Evolutionary conservation across 768 basidiomycete species (phyloP).

Genomic region (Tubosaeta sp.): DNA sequence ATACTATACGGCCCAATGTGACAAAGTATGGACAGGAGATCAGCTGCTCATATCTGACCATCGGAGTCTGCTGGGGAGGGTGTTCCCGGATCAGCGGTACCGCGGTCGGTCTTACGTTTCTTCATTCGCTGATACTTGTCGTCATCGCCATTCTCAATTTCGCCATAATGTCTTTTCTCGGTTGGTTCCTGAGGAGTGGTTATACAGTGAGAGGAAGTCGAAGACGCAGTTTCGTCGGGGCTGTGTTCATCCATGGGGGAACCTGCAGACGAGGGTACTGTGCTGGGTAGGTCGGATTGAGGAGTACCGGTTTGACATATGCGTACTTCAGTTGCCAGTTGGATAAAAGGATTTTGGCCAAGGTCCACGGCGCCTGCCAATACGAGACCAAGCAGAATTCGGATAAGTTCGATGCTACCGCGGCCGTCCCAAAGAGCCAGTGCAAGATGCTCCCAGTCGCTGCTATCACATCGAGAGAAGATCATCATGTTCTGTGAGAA

Average conservation of each 20-base stretch:
- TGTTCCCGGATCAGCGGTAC: no score
- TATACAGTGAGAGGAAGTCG: not conserved
- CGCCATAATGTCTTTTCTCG: not conserved
- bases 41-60: no score
- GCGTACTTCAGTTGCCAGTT: not conserved
- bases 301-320: not conserved
- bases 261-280: not conserved
- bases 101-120: not conserved
- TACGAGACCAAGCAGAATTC: slow-evolving; percentile 12
- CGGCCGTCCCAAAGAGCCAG: slow-evolving; percentile 2
- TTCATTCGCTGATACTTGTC: not conserved
- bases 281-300: no score
- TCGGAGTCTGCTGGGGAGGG: no score
- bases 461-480: slow-evolving; percentile 9
- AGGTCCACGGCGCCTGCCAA: slow-evolving; percentile 4
- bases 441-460: slow-evolving; percentile 7
- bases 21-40: no score
- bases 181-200: not conserved
- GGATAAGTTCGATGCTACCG: slow-evolving; percentile 12
- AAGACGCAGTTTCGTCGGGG: not conserved
- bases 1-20: no score
- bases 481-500: not conserved
- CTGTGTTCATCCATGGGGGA: not conserved
- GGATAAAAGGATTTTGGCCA: slow-evolving; percentile 5
- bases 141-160: not conserved